Conservation (phyloP, 192 early-diverging fungal genomes). For the Backusella liffmaniae region DNA sequence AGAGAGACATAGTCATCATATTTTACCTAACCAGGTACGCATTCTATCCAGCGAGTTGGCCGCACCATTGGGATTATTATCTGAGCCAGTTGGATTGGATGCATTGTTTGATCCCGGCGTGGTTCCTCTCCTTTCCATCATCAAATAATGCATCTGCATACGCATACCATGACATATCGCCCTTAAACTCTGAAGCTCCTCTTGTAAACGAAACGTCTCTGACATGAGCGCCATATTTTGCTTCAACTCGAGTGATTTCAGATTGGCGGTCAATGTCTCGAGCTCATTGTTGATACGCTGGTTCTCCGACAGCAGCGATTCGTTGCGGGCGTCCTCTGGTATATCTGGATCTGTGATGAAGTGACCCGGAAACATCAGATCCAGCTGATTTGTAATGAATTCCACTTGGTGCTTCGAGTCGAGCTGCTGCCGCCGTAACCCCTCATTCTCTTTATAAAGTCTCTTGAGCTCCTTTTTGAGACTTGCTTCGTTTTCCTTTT, state of each 20-base stretch:
- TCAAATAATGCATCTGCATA: slow-evolving; percentile 65
- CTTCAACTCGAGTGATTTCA: slow-evolving; percentile 60
- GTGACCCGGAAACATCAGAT: slow-evolving; percentile 30
- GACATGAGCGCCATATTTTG: slow-evolving; percentile 71
- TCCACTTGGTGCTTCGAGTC: slow-evolving; percentile 11
- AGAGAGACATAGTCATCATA: neutral
- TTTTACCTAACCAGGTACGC: neutral
- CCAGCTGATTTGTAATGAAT: slow-evolving; percentile 15
- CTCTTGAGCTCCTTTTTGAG: slow-evolving; percentile 48
- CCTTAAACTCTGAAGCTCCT: slow-evolving; percentile 65
- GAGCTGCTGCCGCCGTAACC: neutral
- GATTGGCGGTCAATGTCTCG: slow-evolving; percentile 51
- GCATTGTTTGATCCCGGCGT: neutral
- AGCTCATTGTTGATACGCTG: slow-evolving; percentile 54
- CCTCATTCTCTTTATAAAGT: slow-evolving; percentile 32
- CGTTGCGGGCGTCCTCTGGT: slow-evolving; percentile 32
- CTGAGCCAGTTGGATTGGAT: neutral
- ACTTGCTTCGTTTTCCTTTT: slow-evolving; percentile 42
- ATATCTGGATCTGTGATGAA: slow-evolving; percentile 19
- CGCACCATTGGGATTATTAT: neutral
- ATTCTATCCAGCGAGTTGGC: neutral
- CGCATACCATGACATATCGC: slow-evolving; percentile 65
- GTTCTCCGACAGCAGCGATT: slow-evolving; percentile 49
- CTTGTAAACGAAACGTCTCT: slow-evolving; percentile 62
- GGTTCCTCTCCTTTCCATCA: slow-evolving; percentile 47